These are phyloP conservation scores for Suillus subaureus DNA, from an alignment of 768 basidiomycete species.

Conservation along the genomic window DNA sequence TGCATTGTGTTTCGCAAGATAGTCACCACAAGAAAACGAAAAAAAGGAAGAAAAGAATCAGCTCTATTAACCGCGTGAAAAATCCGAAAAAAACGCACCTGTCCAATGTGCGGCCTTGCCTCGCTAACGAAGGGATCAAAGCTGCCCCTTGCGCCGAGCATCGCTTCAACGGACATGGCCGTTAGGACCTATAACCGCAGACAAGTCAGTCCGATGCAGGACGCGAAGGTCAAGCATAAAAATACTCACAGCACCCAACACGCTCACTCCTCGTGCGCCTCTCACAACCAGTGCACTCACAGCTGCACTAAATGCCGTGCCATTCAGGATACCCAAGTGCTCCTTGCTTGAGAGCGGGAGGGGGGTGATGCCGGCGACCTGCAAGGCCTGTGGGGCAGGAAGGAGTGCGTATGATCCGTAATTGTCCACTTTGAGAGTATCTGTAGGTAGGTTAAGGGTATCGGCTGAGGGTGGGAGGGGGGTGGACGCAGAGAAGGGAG, in stretches of 20 bases:
- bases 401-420: conserved; percentile 2
- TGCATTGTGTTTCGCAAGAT: background rate
- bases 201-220: background rate
- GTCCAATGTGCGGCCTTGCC: conserved; percentile 83
- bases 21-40: background rate
- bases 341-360: conserved; percentile 74
- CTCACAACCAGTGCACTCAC: conserved; percentile 75
- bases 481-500: conserved; percentile 23
- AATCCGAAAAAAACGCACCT: conserved; percentile 40
- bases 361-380: conserved; percentile 60
- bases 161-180: conserved; percentile 83
- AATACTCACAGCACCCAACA: conserved; percentile 47
- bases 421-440: background rate
- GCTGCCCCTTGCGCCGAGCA: conserved; percentile 69
- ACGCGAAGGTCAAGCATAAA: background rate
- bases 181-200: conserved; percentile 58
- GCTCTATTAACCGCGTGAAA: background rate
- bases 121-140: conserved; percentile 78
- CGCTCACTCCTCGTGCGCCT: conserved; percentile 67
- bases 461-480: conserved; percentile 45
- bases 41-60: background rate
- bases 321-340: conserved; percentile 81
- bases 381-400: conserved; percentile 50
- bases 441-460: conserved; percentile 41
- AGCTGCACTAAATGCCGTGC: conserved; percentile 83